Base-by-base conservation (phyloP, 805 yeast genomes). In the Saccharomycopsis microspora region DNA sequence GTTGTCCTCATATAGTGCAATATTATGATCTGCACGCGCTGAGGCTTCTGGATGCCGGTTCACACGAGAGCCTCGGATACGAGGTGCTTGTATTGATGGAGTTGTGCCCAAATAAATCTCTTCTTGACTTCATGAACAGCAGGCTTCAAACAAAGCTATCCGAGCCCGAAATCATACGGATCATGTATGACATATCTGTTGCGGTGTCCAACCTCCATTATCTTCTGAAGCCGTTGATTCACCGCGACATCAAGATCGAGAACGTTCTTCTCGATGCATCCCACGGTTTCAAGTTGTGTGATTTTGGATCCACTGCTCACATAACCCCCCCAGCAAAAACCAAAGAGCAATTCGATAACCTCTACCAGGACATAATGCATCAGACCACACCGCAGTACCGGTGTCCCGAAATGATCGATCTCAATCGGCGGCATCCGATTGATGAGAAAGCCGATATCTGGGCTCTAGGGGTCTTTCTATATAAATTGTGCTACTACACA, bases 31-130 rank as follows among this genome's bases (percentile, higher is more conserved):
- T 89, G 3, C 81, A 82, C 59, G 93, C 94, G 1, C 78, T 82
- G 40, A 67, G 85, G 47, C 58, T 75, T 32, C 55, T 58, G 11
- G 52, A 46, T 3, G 41, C 39, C 10, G 44, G 38, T 30, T 54
- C 60, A 32, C 50, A 58, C 40, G 65, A 65, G 8, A 54, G 58
- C 32, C 62, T 62, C 6, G 77, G 76, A 0, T 93, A 86, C 62
- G 97, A 90, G 64, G 97, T 93, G 5, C 69, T 90, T 47, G 77
- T 90, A 40, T 69, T 90, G 54, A 93, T 90, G 97, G 98, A 90
- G 63, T 75, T 82, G 57, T 90, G 98, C 61, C 82, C 95, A 7
- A 85, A 84, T 61, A 76, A 83, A 54, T 86, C 95, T 11, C 74
- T 95, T 42, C 71, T 90, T 52, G 96, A 93, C 60, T 89, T 74